Base-by-base conservation (phyloP, 331 rosid genomes). In the Malus hybrid region DNA sequence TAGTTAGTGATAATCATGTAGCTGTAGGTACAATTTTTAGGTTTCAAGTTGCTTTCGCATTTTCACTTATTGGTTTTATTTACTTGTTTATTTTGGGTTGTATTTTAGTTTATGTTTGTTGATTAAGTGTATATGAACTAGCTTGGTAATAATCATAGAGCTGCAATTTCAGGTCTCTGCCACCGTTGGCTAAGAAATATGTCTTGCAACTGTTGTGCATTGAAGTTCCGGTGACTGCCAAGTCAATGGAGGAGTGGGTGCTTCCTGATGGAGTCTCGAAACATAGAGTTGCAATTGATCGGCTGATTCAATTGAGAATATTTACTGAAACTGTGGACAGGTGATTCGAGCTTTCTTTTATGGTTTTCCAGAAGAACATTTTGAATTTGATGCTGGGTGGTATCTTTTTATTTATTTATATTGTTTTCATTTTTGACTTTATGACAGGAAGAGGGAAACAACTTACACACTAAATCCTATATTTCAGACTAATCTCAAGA, bases 201-300 rank as follows among this genome's bases (percentile, higher is more conserved):
- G 93, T 90, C 46, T 67, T 93, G 65, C 98, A 93, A 80, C 79
- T 88, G 83, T 76, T 93, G 24, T 90, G 85, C 75, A 76, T 91
- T 77, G 96, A 91, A 71, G 82, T 56, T 75, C 81, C 87, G 1
- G 89, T 93, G 57, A 50, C 85, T 14, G 90, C 93, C 78, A 91
- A 88, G 76, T 82, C 91, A 32, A 85, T 93, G 88, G 88, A 86
- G 84, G 97, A 90, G 81, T 91, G 98, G 98, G 95, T 93, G 82
- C 90, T 93, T 68, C 83, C 93, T 0, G 98, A 91, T 84, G 97
- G 97, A 52, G 76, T 55, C 70, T 88, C 98, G 2, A 93, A 93
- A 81, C 93, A 91, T 80, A 87, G 79, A 83, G 97, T 93, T 39
- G 84, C 98, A 4, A 55, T 91, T 81, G 98, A 93, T 88, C 87